Conservation (phyloP, 2,329 filamentous ascomycete genomes). For the Cladobotryum mycophilum region DNA sequence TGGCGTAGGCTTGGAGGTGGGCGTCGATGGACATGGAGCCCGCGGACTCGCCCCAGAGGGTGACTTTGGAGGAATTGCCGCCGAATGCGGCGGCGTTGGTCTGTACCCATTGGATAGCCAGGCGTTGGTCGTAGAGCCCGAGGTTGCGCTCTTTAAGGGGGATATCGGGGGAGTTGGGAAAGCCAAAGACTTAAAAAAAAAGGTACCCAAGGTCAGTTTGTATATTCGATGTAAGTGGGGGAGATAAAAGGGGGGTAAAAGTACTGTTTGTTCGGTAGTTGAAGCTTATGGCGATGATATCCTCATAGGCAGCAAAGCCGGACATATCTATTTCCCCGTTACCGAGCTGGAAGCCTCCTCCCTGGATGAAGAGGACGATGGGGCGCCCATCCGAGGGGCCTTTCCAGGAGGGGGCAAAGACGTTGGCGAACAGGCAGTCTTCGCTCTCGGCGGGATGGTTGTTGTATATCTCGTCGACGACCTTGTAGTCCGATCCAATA, state of each 20-base stretch:
- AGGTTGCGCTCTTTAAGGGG: slow-evolving; percentile 27
- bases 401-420: slow-evolving; percentile 17
- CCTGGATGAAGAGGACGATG: slow-evolving; percentile 21
- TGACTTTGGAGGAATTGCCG: slow-evolving; percentile 19
- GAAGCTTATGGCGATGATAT: slow-evolving; percentile 20
- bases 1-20: slow-evolving; percentile 18
- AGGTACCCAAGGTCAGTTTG: not conserved
- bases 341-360: slow-evolving; percentile 20
- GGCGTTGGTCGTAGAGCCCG: slow-evolving; percentile 21
- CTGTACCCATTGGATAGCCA: slow-evolving; percentile 23
- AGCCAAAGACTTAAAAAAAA: slow-evolving; percentile 35
- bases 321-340: slow-evolving; percentile 19
- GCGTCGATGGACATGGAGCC: slow-evolving; percentile 27
- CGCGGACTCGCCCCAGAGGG: slow-evolving; percentile 24
- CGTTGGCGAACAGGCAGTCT: slow-evolving; percentile 24
- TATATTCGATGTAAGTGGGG: not conserved
- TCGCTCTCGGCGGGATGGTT: slow-evolving; percentile 19
- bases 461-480: slow-evolving; percentile 17
- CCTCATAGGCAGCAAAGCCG: slow-evolving; percentile 21
- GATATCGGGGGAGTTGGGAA: slow-evolving; percentile 37
- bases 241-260: not conserved
- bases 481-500: slow-evolving; percentile 14
- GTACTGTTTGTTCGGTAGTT: slow-evolving; percentile 22
- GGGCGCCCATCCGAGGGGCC: slow-evolving; percentile 11
- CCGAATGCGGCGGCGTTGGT: slow-evolving; percentile 22